Conservation (phyloP, 768 basidiomycete genomes). For the Zangia roseola region DNA sequence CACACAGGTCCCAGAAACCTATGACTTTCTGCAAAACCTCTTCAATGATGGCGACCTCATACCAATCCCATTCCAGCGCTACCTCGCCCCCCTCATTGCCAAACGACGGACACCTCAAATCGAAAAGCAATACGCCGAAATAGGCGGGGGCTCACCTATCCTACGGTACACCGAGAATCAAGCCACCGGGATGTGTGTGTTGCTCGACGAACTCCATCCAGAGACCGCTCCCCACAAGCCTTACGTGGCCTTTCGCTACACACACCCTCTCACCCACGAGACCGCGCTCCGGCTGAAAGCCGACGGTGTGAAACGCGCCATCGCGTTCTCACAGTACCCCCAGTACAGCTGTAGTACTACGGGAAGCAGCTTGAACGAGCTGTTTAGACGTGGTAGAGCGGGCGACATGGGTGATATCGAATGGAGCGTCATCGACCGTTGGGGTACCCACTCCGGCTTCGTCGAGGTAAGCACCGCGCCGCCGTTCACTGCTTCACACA, state of each 20-base stretch:
- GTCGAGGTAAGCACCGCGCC: conserved; percentile 69
- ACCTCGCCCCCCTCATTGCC: conserved; percentile 88
- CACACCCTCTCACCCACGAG: conserved; percentile 81
- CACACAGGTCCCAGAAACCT: conserved; percentile 81
- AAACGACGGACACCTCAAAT: conserved; percentile 87
- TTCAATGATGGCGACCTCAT: conserved; percentile 94
- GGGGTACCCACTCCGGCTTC: conserved; percentile 94
- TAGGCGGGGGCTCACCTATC: conserved; percentile 97
- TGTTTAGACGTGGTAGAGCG: conserved; percentile 64
- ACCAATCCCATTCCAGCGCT: conserved; percentile 87
- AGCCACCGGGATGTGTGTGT: conserved; percentile 83
- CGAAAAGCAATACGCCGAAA: conserved; percentile 90
- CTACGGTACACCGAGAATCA: conserved; percentile 85
- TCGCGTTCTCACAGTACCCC: conserved; percentile 98
- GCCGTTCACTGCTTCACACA: neutral
- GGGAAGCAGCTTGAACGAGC: conserved; percentile 94
- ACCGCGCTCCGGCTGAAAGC: conserved; percentile 79
- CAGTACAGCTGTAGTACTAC: conserved; percentile 99
- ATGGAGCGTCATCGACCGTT: conserved; percentile 98
- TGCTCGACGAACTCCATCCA: conserved; percentile 94
- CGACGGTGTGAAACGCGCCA: conserved; percentile 88
- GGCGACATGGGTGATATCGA: conserved; percentile 69
- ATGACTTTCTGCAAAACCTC: conserved; percentile 88
- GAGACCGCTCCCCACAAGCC: conserved; percentile 92
- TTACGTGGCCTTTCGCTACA: conserved; percentile 96